These are phyloP conservation scores for Neurospora tetrasperma DNA, from an alignment of 495 filamentous ascomycete genomes.

Conservation along the genomic window DNA sequence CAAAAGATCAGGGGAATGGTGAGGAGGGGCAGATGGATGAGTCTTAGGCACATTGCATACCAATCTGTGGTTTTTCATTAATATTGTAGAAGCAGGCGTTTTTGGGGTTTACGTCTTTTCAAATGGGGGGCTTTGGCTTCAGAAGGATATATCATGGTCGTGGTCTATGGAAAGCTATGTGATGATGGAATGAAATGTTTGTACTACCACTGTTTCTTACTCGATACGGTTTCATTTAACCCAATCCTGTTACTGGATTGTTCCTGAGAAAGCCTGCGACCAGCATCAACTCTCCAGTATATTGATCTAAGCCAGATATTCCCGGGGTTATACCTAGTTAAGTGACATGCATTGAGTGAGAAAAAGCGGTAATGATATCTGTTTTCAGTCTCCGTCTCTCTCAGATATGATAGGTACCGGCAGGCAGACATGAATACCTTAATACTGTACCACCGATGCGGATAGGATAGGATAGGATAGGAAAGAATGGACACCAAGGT, in stretches of 20 bases:
- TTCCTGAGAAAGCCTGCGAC: too few relatives aligned
- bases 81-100: background rate
- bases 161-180: background rate
- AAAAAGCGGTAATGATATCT: background rate
- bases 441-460: background rate
- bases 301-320: too few relatives aligned
- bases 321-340: too few relatives aligned
- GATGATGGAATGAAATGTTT: background rate
- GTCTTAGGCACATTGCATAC: background rate
- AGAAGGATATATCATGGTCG: background rate
- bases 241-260: too few relatives aligned
- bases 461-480: background rate
- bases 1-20: background rate
- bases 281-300: too few relatives aligned
- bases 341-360: too few relatives aligned
- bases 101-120: background rate
- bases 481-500: background rate
- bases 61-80: background rate
- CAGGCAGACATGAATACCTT: background rate
- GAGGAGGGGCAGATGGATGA: background rate
- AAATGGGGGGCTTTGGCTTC: background rate
- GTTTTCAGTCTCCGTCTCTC: background rate
- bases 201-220: background rate
- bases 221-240: too few relatives aligned
- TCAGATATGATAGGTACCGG: background rate